Conservation (phyloP, 257 asterid species). For the Nicotiana undulata region DNA sequence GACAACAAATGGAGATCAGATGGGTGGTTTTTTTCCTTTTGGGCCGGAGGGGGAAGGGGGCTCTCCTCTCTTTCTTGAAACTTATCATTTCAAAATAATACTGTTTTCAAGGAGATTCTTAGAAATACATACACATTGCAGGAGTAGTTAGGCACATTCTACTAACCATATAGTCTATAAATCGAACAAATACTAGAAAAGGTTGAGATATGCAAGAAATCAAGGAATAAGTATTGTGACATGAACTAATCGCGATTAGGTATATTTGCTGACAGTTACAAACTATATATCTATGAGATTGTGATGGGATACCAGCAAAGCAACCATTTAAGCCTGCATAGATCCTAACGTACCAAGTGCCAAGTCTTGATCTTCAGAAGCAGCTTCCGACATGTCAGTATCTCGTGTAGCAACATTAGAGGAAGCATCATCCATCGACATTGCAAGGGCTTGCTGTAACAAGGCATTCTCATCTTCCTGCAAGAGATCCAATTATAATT, state of each 20-base stretch:
- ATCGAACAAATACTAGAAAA: not conserved
- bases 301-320: not conserved
- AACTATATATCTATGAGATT: not conserved
- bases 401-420: slow-evolving; percentile 62
- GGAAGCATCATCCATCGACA: slow-evolving; percentile 93
- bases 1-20: not conserved
- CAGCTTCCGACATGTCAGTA: slow-evolving; percentile 91
- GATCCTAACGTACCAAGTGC: slow-evolving; percentile 57
- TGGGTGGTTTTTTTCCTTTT: not conserved
- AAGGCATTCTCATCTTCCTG: slow-evolving; percentile 98
- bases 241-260: not conserved
- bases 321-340: not conserved
- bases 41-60: not conserved
- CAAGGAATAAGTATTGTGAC: not conserved
- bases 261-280: not conserved
- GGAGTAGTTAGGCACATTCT: not conserved
- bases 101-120: not conserved
- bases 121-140: not conserved
- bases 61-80: not conserved
- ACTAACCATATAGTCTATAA: not conserved
- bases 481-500: slow-evolving; percentile 10
- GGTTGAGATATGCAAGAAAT: not conserved
- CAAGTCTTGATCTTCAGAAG: slow-evolving; percentile 89
- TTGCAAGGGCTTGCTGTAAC: slow-evolving; percentile 95
- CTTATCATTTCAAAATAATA: not conserved